A percentile compares a stretch with the other conserved stretches of the same genome.
phyloP scores from a whole-genome alignment of 805 yeast genomes.

The Zygotorulaspora florentina region DNA sequence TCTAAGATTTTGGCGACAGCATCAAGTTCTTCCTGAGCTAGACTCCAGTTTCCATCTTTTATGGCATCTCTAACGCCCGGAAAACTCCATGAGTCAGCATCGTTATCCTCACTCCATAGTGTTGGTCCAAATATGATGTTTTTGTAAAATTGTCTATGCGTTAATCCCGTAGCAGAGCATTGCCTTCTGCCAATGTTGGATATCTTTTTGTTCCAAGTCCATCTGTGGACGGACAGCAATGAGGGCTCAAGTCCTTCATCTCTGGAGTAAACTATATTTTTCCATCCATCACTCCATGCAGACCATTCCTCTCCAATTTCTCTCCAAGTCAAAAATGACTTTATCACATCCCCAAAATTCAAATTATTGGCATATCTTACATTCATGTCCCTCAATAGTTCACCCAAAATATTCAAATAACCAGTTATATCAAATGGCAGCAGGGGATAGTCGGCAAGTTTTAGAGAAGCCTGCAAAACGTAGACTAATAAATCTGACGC shows the following conservation, averaged over 20 bases:
- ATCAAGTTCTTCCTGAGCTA: slow-evolving; percentile 53
- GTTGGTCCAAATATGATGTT: slow-evolving; percentile 71
- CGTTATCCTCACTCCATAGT: slow-evolving; percentile 47
- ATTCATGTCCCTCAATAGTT: slow-evolving; percentile 44
- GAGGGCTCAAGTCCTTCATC: slow-evolving; percentile 69
- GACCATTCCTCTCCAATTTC: slow-evolving; percentile 46
- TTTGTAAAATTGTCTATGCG: slow-evolving; percentile 58
- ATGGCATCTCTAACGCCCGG: slow-evolving; percentile 75
- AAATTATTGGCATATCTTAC: slow-evolving; percentile 23
- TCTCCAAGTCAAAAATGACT: slow-evolving; percentile 39
- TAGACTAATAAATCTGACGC: slow-evolving; percentile 56
- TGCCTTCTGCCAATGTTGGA: slow-evolving; percentile 52
- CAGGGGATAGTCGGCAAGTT: slow-evolving; percentile 68
- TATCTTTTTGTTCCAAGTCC: slow-evolving; percentile 76
- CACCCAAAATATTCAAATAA: slow-evolving; percentile 43
- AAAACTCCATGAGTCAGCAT: slow-evolving; percentile 53
- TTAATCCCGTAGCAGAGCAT: slow-evolving; percentile 42
- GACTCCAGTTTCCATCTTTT: slow-evolving; percentile 43
- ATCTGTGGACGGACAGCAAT: slow-evolving; percentile 61
- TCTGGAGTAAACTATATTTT: slow-evolving; percentile 42
- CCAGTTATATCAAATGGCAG: slow-evolving; percentile 60
- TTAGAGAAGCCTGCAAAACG: slow-evolving; percentile 49
- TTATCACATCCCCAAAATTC: slow-evolving; percentile 29
- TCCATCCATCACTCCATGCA: slow-evolving; percentile 64
- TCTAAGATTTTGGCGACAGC: slow-evolving; percentile 38